Evolutionary conservation across 108 stramenopile species (phyloP), one percentile per base, ranked within the genome.

Genomic region (Nitzschia putrida): DNA sequence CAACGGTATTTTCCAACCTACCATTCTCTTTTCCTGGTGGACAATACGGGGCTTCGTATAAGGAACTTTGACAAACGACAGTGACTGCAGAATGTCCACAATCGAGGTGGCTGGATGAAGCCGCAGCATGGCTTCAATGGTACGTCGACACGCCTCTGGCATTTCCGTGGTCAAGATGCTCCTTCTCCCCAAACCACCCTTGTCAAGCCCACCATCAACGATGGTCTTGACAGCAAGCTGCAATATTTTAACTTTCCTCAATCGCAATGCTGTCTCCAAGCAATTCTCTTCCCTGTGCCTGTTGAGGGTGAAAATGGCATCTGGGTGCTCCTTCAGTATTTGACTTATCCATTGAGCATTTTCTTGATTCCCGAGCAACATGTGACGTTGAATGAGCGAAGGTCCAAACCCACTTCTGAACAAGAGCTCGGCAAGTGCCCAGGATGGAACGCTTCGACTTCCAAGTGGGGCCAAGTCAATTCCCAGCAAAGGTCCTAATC

Each of bases 11-110:
- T 3, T 22, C 22, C 16, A 1, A 51, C 64, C 58, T 73, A 64
- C 66, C 38, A 53, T 53, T 16, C 53, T 39, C 9, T 25, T 55
- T 16, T 39, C 63, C 22, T 26, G 13, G 2, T 14, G 24, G 14
- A 69, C 26, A 20, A 60, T 39, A 34, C 58, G 57, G 22, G 68
- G 57, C 18, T 39, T 52, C 10, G 75, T 37, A 29, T 70, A 79
- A 2, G 78, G 78, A 16, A 79, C 78, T 41, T 79, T 79, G 11
- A 79, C 37, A 42, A 79, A 79, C 4, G 58, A 55, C 51, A 79
- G 39, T 7, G 37, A 23, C 8, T 34, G 45, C 49, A 79, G 43
- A 44, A 79, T 73, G 4, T 66, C 64, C n/a, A 56, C 56, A 10
- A 67, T 68, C 13, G 67, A 72, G 10, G 53, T 54, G 7, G 75